Percentiles rank a stretch among this genome's conserved stretches.
phyloP scores from a whole-genome alignment of 2,329 filamentous ascomycete genomes.

The Penicillium sp. region DNA sequence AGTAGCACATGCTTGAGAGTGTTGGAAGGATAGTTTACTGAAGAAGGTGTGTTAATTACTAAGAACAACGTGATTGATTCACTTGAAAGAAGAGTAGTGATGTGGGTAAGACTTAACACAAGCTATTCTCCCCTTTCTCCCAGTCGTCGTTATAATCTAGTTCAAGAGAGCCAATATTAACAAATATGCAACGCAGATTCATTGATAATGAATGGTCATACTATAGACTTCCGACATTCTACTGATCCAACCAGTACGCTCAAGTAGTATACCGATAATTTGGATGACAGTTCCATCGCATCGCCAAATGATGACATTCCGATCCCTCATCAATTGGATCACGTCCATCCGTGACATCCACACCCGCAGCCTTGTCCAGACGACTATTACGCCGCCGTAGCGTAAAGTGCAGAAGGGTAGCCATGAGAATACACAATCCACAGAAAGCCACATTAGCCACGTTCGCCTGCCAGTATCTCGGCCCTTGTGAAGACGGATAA shows the following conservation, averaged over 20 bases:
- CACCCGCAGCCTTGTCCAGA: conserved; percentile 2
- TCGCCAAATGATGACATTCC: conserved; percentile 2
- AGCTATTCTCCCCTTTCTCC: too few relatives aligned
- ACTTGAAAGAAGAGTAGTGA: too few relatives aligned
- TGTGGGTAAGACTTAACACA: too few relatives aligned
- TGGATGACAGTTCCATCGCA: conserved; percentile 10
- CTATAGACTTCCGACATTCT: too few relatives aligned
- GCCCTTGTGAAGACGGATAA: conserved; percentile 28
- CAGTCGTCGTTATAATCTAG: too few relatives aligned
- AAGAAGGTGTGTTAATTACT: too few relatives aligned
- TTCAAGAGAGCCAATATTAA: too few relatives aligned
- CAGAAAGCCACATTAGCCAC: conserved; percentile 31
- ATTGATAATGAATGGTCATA: too few relatives aligned
- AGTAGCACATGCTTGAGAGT: too few relatives aligned
- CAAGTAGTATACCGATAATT: conserved; percentile 4
- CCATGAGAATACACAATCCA: conserved; percentile 29
- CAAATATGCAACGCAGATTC: too few relatives aligned
- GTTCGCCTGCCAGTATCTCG: conserved; percentile 24
- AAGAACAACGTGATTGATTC: too few relatives aligned
- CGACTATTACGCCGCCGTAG: conserved; percentile 5
- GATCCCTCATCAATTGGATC: conserved; percentile 3
- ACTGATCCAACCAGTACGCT: background rate
- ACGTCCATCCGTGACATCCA: conserved; percentile 2
- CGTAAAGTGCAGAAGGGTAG: conserved; percentile 16
- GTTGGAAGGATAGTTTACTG: too few relatives aligned